Percentiles rank a stretch among this genome's conserved stretches.
Conservation (phyloP, 768 basidiomycete genomes). For the Psilocybe sp. region DNA sequence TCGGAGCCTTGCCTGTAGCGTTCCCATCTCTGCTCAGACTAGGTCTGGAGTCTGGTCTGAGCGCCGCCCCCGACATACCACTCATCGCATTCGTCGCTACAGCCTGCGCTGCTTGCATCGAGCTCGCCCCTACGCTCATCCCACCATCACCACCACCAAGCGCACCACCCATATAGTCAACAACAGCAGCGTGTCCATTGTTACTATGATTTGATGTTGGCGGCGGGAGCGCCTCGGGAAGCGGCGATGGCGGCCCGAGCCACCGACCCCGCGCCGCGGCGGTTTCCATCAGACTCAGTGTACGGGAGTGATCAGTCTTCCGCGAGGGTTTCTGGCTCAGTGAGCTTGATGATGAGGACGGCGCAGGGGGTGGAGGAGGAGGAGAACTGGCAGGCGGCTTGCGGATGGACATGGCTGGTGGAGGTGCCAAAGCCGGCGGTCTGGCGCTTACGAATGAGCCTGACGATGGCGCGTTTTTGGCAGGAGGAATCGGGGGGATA, state of each 20-base stretch:
- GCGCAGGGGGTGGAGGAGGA: conserved; percentile 19
- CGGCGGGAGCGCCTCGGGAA: conserved; percentile 39
- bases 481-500: no score
- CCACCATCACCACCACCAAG: conserved; percentile 17
- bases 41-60: conserved; percentile 3
- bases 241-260: conserved; percentile 47
- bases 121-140: not conserved
- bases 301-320: conserved; percentile 51
- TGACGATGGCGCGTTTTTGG: no score
- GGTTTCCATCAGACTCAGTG: conserved; percentile 52
- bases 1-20: conserved; percentile 4
- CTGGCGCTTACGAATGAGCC: no score
- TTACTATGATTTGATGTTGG: conserved; percentile 14
- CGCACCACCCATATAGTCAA: conserved; percentile 20
- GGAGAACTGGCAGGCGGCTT: not conserved
- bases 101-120: conserved; percentile 25
- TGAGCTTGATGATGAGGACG: conserved; percentile 10
- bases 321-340: conserved; percentile 29
- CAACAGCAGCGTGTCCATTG: no score
- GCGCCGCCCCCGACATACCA: no score
- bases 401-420: no score
- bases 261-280: conserved; percentile 53
- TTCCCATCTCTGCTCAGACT: not conserved
- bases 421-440: no score
- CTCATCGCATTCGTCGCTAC: conserved; percentile 20